These are phyloP conservation scores for Acanthamoeba lenticulata DNA, from an alignment of 208 protist genomes.

Conservation along the genomic window DNA sequence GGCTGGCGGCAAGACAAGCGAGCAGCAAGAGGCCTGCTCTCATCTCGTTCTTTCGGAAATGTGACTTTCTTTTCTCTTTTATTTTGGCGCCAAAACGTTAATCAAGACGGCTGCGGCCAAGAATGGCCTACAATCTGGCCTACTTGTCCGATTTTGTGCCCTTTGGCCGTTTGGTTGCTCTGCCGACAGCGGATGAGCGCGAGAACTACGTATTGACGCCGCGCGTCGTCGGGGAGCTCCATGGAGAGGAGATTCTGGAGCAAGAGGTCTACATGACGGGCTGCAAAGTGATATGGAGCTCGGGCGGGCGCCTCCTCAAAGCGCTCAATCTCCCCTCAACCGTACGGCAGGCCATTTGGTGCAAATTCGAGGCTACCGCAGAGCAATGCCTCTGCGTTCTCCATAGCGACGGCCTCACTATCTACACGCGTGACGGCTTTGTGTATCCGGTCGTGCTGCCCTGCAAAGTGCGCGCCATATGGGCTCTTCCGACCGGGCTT, in stretches of 20 bases:
- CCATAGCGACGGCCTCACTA: slow-evolving; percentile 12
- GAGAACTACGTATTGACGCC: background rate
- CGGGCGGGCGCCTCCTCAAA: slow-evolving; percentile 13
- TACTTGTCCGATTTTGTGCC: slow-evolving; percentile 29
- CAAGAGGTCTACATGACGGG: slow-evolving; percentile 4
- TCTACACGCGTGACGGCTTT: slow-evolving; percentile 17
- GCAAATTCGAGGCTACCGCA: background rate
- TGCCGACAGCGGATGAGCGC: background rate
- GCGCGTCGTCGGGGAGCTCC: background rate
- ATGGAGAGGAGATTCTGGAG: background rate
- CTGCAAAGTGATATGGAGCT: background rate
- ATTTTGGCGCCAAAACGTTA: background rate
- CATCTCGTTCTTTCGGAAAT: background rate
- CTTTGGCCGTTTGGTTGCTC: background rate
- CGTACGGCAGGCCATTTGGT: slow-evolving; percentile 11
- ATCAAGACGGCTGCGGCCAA: background rate
- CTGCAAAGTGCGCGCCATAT: slow-evolving; percentile 26
- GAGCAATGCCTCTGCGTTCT: slow-evolving; percentile 9
- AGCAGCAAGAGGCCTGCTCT: background rate
- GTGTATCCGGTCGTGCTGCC: slow-evolving; percentile 52
- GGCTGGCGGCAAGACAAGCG: background rate
- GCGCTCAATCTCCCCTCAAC: background rate
- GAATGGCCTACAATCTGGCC: background rate
- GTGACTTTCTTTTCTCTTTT: background rate
- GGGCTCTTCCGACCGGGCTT: background rate